A percentile compares a stretch with the other conserved stretches of the same genome.
Evolutionary conservation across 2,329 filamentous ascomycete genomes (phyloP).

Genomic region (Neurospora sp.): DNA sequence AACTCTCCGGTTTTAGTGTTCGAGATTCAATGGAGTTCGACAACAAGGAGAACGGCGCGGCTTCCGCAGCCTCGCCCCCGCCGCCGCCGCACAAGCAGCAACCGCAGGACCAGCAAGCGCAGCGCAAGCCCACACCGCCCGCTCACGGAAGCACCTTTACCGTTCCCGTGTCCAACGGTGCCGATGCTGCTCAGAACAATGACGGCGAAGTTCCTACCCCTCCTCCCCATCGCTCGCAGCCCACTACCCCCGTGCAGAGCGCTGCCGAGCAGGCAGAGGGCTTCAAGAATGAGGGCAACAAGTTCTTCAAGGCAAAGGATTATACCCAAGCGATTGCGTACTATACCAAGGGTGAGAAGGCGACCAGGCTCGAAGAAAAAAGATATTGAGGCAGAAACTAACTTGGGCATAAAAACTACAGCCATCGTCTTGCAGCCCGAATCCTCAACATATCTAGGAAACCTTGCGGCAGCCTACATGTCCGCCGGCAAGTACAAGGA

Average conservation of each 20-base stretch:
- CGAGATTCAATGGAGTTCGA: conserved; percentile 71
- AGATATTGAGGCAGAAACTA: background rate
- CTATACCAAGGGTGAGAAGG: conserved; percentile 75
- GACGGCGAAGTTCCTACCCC: conserved; percentile 51
- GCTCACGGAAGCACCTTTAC: conserved; percentile 33
- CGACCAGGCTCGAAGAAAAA: background rate
- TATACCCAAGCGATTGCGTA: conserved; percentile 82
- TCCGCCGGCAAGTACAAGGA: conserved; percentile 68
- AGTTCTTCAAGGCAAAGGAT: conserved; percentile 91
- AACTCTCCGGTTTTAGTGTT: conserved; percentile 47
- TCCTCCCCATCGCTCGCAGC: conserved; percentile 61
- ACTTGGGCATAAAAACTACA: conserved; percentile 29
- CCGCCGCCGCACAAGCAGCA: conserved; percentile 35
- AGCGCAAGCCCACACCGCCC: conserved; percentile 22
- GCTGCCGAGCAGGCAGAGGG: conserved; percentile 70
- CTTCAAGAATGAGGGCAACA: conserved; percentile 90
- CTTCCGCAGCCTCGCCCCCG: conserved; percentile 39
- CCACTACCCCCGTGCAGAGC: conserved; percentile 45
- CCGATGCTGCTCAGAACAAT: conserved; percentile 23
- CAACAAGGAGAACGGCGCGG: conserved; percentile 41
- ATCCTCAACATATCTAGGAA: conserved; percentile 85
- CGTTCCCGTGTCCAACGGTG: conserved; percentile 40
- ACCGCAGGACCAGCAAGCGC: conserved; percentile 29
- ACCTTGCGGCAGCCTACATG: conserved; percentile 91
- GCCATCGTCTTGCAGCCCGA: conserved; percentile 80